Evolutionary conservation across 1,284 basidiomycete species (phyloP).

Genomic region (Trichosporon sp.): DNA sequence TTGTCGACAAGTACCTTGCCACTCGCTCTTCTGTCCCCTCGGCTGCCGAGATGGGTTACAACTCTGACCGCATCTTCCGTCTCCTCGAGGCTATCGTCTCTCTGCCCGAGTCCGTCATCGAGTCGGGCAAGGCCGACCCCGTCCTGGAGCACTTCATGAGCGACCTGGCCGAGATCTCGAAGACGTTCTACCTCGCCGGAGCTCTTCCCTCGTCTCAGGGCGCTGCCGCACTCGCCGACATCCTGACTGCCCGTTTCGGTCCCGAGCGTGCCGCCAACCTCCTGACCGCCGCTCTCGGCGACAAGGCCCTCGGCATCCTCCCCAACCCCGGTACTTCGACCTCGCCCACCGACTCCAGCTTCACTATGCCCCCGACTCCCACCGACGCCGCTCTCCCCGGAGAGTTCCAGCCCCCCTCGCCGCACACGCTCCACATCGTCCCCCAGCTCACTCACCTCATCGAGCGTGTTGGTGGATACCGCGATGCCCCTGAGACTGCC

Average conservation of each 20-base stretch:
- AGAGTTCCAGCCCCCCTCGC: conserved; percentile 25
- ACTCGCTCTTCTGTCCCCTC: conserved; percentile 17
- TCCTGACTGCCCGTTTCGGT: conserved; percentile 38
- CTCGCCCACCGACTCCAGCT: conserved; percentile 25
- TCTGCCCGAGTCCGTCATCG: conserved; percentile 22
- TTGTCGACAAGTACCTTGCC: conserved; percentile 36
- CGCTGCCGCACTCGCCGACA: conserved; percentile 43
- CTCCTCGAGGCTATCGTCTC: conserved; percentile 27
- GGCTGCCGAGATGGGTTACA: conserved; percentile 19
- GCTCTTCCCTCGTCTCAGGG: conserved; percentile 48
- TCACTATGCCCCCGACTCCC: conserved; percentile 28
- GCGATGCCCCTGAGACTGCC: conserved; percentile 25
- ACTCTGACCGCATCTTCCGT: conserved; percentile 28
- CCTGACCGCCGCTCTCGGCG: conserved; percentile 36
- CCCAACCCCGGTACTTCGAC: conserved; percentile 28
- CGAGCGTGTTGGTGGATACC: conserved; percentile 24
- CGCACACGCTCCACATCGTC: conserved; percentile 31
- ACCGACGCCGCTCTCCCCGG: conserved; percentile 23
- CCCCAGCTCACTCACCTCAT: conserved; percentile 34
- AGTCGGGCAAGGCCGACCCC: conserved; percentile 37
- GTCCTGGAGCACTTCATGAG: conserved; percentile 62
- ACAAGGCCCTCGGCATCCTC: conserved; percentile 33
- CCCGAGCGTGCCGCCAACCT: conserved; percentile 47
- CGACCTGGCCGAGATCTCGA: conserved; percentile 47
- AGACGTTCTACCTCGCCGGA: conserved; percentile 47